Evolutionary conservation across 2,329 filamentous ascomycete genomes (phyloP).

Genomic region (Xylaria sp.): DNA sequence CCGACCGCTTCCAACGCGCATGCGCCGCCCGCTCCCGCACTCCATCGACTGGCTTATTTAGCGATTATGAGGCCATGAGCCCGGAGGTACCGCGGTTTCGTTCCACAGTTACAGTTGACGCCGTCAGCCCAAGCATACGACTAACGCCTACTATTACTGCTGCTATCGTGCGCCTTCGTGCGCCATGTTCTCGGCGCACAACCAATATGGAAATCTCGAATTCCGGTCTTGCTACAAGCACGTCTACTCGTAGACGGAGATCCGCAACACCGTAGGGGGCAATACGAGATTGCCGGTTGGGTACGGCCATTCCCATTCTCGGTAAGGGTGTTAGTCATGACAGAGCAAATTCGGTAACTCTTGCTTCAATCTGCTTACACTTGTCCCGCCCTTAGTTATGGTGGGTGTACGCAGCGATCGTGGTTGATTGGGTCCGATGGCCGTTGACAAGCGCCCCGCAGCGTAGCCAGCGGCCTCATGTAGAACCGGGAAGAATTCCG

Average conservation of each 20-base stretch:
- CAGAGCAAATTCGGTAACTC: not conserved
- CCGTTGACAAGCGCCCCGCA: conserved; percentile 9
- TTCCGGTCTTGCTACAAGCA: not conserved
- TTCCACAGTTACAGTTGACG: conserved; percentile 1
- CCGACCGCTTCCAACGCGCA: not conserved
- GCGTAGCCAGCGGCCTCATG: conserved; percentile 2
- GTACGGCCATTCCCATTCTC: not conserved
- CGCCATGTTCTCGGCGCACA: not conserved
- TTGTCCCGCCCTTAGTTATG: not conserved
- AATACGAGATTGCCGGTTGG: not conserved
- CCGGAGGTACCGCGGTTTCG: conserved; percentile 4
- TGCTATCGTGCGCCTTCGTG: not conserved
- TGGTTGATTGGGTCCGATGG: conserved; percentile 1
- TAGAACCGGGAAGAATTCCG: conserved; percentile 11
- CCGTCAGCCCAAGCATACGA: conserved; percentile 2
- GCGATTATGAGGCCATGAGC: not conserved
- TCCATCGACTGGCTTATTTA: not conserved
- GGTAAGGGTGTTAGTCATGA: conserved; percentile 3
- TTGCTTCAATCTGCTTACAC: not conserved
- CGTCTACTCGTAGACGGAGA: not conserved
- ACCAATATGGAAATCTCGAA: not conserved
- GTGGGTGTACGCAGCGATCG: conserved; percentile 2
- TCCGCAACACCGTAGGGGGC: conserved; percentile 3
- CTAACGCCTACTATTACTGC: not conserved
- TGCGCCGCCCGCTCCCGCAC: not conserved